Conservation (phyloP, 805 yeast species). For the Zygotorulaspora danielsina region DNA sequence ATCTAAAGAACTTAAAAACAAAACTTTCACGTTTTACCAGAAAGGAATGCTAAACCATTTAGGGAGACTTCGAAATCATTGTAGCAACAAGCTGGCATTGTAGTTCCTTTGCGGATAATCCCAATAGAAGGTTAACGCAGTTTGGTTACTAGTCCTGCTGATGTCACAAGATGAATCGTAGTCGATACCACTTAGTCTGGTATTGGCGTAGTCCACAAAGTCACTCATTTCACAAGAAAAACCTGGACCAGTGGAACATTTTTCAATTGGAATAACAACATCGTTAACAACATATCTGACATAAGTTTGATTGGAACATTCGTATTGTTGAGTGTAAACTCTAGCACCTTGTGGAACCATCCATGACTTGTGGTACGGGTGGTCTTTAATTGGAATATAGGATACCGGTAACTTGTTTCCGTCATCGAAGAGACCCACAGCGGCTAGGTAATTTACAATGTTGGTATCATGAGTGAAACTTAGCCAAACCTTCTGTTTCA, state of each 20-base stretch:
- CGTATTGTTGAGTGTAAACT: conserved; percentile 45
- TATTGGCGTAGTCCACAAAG: conserved; percentile 32
- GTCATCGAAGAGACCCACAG: conserved; percentile 49
- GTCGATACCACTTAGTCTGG: conserved; percentile 30
- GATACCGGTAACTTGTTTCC: conserved; percentile 41
- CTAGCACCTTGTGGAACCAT: conserved; percentile 57
- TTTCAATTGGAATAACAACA: conserved; percentile 47
- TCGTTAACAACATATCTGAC: conserved; percentile 50
- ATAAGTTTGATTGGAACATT: conserved; percentile 39
- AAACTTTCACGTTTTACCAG: no score
- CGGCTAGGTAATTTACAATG: conserved; percentile 54
- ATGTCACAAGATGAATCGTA: conserved; percentile 35
- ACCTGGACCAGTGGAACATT: conserved; percentile 51
- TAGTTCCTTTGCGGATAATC: conserved; percentile 2
- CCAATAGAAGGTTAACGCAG: conserved; percentile 23
- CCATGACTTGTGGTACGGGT: conserved; percentile 45
- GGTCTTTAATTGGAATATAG: conserved; percentile 41
- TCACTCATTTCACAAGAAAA: conserved; percentile 41
- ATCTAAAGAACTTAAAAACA: no score
- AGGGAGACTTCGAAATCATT: no score
- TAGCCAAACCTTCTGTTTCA: conserved; percentile 53
- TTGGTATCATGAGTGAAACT: conserved; percentile 75
- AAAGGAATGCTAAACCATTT: no score
- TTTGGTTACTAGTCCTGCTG: conserved; percentile 12
- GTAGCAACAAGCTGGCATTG: conserved; percentile 6